Percentiles rank a stretch among this genome's conserved stretches.
Evolutionary conservation across 164 flowering plant genomes (phyloP).

Genomic region (Berberis thunbergii): DNA sequence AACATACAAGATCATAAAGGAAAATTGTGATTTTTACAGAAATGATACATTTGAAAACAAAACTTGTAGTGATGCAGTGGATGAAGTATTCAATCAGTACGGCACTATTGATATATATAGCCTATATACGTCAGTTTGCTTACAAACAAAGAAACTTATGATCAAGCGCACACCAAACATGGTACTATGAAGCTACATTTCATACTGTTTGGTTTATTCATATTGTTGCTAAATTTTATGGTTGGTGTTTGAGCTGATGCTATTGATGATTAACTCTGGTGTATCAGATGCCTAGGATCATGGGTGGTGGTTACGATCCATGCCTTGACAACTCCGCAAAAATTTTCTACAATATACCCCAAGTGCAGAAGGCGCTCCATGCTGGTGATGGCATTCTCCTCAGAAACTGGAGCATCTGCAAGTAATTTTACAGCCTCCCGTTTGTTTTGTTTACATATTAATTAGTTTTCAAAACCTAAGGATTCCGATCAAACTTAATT

Average conservation of each 20-base stretch:
- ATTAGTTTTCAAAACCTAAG: background rate
- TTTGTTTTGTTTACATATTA: background rate
- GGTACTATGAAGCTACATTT: too few relatives aligned
- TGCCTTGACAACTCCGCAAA: constrained; percentile 68
- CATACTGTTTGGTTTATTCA: background rate
- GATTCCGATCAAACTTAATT: too few relatives aligned
- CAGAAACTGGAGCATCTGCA: constrained; percentile 88
- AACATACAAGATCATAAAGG: constrained; percentile 45
- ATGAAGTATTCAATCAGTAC: constrained; percentile 58
- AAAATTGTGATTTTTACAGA: constrained; percentile 61
- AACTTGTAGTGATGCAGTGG: constrained; percentile 42
- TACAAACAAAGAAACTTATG: background rate
- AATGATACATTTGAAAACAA: constrained; percentile 52
- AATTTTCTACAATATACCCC: constrained; percentile 59
- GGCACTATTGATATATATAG: constrained; percentile 80
- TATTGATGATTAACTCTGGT: background rate
- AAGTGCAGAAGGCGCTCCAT: constrained; percentile 89
- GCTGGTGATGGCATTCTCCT: constrained; percentile 49
- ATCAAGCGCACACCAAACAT: too few relatives aligned
- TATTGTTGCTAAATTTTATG: background rate
- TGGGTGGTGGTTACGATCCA: constrained; percentile 78
- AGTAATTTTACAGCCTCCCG: constrained; percentile 32
- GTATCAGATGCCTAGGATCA: constrained; percentile 58
- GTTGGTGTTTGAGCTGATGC: background rate
- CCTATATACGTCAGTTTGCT: constrained; percentile 67